Conservation (phyloP, 768 basidiomycete genomes). For the Pulveroboletus sp. region DNA sequence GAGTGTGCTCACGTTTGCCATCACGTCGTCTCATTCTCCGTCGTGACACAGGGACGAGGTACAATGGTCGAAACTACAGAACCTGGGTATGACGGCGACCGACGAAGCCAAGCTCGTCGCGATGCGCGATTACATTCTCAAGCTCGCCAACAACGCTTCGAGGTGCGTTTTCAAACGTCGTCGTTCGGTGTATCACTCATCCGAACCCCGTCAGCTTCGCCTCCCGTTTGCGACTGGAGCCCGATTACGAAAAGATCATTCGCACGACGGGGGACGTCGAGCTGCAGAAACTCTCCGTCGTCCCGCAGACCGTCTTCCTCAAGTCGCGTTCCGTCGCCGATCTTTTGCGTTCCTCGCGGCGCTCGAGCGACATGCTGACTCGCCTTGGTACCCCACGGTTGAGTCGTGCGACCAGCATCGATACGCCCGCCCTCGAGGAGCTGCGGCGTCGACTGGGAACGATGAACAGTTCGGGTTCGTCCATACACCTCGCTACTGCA, state of each 20-base stretch:
- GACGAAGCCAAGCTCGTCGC: conserved; percentile 87
- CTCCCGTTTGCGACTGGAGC: conserved; percentile 58
- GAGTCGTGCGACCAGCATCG: conserved; percentile 46
- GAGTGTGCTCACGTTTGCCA: conserved; percentile 22
- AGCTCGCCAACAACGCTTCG: conserved; percentile 73
- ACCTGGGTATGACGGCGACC: conserved; percentile 75
- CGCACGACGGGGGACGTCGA: conserved; percentile 67
- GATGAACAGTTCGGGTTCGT: conserved; percentile 69
- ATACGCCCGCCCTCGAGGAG: conserved; percentile 72
- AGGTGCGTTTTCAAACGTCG: conserved; percentile 45
- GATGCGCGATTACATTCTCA: conserved; percentile 84
- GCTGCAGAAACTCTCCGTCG: conserved; percentile 82
- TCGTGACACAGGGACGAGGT: conserved; percentile 60
- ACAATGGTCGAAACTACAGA: conserved; percentile 73
- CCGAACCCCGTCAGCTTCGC: conserved; percentile 49
- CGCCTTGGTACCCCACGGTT: conserved; percentile 50
- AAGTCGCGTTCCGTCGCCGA: conserved; percentile 45
- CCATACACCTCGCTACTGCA: conserved; percentile 45
- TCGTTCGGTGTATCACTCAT: conserved; percentile 2
- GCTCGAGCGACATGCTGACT: conserved; percentile 37
- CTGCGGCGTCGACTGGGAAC: conserved; percentile 69
- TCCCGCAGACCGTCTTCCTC: conserved; percentile 89
- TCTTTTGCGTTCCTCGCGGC: conserved; percentile 37
- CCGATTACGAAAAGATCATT: conserved; percentile 58
- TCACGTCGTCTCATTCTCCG: neutral